A percentile compares a stretch with the other conserved stretches of the same genome.
These are phyloP conservation scores for Pseudopyrenochaeta lycopersici DNA, from an alignment of 2,329 filamentous ascomycete species.

Conservation along the genomic window DNA sequence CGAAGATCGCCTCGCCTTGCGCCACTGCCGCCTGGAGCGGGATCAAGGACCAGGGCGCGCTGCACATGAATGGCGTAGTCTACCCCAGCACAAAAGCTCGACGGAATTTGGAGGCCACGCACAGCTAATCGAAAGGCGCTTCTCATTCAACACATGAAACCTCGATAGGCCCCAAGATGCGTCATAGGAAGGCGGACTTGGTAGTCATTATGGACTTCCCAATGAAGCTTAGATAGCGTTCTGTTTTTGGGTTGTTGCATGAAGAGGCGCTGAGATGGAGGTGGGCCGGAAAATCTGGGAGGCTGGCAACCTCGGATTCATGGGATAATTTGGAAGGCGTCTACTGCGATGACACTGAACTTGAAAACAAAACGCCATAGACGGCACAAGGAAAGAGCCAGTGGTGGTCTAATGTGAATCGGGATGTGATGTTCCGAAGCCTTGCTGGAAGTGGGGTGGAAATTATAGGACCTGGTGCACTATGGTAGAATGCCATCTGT, in stretches of 20 bases:
- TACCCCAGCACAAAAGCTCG: background rate
- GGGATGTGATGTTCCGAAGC: background rate
- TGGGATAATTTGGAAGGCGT: background rate
- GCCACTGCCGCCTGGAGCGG: conserved; percentile 13
- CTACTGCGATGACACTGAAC: background rate
- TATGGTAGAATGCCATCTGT: conserved; percentile 5
- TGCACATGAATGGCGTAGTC: background rate
- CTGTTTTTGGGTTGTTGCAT: conserved; percentile 1
- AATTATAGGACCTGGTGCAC: conserved; percentile 8
- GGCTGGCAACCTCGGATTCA: conserved; percentile 6
- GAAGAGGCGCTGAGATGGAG: conserved; percentile 6
- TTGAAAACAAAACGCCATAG: background rate
- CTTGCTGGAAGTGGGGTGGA: conserved; percentile 1
- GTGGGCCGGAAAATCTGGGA: conserved; percentile 2
- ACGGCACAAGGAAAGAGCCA: background rate
- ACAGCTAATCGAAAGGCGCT: background rate
- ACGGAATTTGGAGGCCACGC: background rate
- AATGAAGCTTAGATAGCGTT: conserved; percentile 1
- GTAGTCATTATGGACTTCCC: conserved; percentile 1
- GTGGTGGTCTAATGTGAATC: background rate
- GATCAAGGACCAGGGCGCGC: conserved; percentile 7
- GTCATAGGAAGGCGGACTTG: background rate
- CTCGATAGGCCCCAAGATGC: background rate
- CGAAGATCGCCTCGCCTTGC: conserved; percentile 4
- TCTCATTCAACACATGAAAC: background rate